These are phyloP conservation scores for Spirogloea muscicola DNA, from an alignment of 139 green algal genomes.

Conservation along the genomic window DNA sequence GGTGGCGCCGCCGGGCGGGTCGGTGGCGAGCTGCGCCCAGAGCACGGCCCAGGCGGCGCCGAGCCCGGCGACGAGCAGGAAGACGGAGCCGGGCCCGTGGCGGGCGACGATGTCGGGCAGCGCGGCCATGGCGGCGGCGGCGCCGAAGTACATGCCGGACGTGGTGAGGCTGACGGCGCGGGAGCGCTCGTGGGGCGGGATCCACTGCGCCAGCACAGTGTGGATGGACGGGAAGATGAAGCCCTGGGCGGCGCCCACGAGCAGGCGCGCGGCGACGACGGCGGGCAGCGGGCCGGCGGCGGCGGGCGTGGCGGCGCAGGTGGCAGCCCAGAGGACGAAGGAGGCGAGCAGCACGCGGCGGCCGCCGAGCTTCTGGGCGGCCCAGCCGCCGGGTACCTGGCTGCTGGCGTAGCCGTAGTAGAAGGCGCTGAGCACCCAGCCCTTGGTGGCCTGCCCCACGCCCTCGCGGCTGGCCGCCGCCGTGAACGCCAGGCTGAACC, in stretches of 20 bases:
- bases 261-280: slow-evolving; percentile 57
- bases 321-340: slow-evolving; percentile 74
- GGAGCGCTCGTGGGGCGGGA: slow-evolving; percentile 78
- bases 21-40: slow-evolving; percentile 5
- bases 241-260: slow-evolving; percentile 80
- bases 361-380: slow-evolving; percentile 80
- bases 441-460: slow-evolving; percentile 63
- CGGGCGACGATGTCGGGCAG: slow-evolving; percentile 65
- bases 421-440: slow-evolving; percentile 85
- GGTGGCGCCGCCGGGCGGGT: slow-evolving; percentile 1
- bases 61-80: slow-evolving; percentile 62
- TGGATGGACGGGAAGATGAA: slow-evolving; percentile 91
- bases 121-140: slow-evolving; percentile 76
- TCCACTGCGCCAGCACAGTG: slow-evolving; percentile 83
- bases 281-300: neutral
- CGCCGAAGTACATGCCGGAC: slow-evolving; percentile 96
- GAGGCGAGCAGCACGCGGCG: slow-evolving; percentile 68
- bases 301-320: slow-evolving; percentile 70
- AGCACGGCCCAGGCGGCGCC: slow-evolving; percentile 71
- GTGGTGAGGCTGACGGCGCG: slow-evolving; percentile 83
- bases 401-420: slow-evolving; percentile 93
- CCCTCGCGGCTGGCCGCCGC: slow-evolving; percentile 57
- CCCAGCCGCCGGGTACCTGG: slow-evolving; percentile 81
- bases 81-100: slow-evolving; percentile 43
- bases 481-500: slow-evolving; percentile 94